Conservation (phyloP, 768 basidiomycete genomes). For the Mycena albidolilacea region DNA sequence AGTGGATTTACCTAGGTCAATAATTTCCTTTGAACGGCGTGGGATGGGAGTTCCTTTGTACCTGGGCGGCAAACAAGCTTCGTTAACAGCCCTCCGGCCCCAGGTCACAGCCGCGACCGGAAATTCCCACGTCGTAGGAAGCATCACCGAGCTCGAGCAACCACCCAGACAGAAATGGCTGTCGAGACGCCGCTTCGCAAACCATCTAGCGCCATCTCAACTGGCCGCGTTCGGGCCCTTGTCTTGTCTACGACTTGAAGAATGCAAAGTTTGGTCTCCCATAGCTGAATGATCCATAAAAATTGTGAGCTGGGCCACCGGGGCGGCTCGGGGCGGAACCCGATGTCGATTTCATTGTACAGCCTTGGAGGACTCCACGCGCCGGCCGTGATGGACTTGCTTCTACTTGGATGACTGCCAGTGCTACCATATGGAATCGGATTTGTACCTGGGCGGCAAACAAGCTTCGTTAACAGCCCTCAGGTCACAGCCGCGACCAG, state of each 20-base stretch:
- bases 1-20: no score
- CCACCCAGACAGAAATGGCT: background rate
- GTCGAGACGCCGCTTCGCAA: slow-evolving; percentile 1
- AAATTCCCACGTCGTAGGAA: background rate
- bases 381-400: no score
- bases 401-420: background rate
- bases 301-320: background rate
- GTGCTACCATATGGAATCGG: background rate
- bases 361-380: background rate
- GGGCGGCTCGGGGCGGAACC: background rate
- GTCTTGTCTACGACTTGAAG: background rate
- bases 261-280: background rate
- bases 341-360: background rate
- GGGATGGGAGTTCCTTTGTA: background rate
- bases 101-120: background rate
- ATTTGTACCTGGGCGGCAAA: background rate
- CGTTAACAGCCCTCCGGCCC: background rate
- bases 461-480: background rate
- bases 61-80: slow-evolving; percentile 2
- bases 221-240: background rate
- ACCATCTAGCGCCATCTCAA: slow-evolving; percentile 9
- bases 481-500: background rate
- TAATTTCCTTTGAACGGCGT: no score
- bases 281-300: background rate
- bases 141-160: no score